These are phyloP conservation scores for Sporothrix humicola DNA, from an alignment of 2,329 filamentous ascomycete genomes.

Conservation along the genomic window DNA sequence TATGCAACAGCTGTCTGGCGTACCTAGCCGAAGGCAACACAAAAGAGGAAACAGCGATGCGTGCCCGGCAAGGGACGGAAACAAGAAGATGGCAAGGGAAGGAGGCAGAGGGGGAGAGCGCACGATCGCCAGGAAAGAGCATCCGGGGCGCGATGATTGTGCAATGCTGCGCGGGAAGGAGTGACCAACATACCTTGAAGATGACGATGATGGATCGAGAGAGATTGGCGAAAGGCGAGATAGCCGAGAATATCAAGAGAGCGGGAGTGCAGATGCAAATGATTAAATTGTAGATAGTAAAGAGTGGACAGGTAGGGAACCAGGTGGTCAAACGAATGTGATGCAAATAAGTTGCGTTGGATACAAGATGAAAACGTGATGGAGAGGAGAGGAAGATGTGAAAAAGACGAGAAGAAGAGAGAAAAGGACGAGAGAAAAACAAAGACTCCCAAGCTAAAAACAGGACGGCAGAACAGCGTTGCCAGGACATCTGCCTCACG, in stretches of 20 bases:
- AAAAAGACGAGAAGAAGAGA: too few species aligned
- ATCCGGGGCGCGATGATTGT: not conserved
- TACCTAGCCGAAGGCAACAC: conserved; percentile 24
- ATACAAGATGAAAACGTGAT: not conserved
- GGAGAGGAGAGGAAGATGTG: not conserved
- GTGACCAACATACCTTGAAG: conserved; percentile 17
- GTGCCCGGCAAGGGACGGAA: conserved; percentile 15
- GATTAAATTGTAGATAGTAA: not conserved
- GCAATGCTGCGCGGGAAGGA: not conserved
- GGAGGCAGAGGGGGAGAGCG: not conserved
- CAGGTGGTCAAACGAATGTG: conserved; percentile 21
- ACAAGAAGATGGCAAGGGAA: not conserved
- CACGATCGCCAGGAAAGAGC: conserved; percentile 8
- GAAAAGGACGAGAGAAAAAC: not conserved
- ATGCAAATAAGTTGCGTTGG: not conserved
- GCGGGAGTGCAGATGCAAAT: not conserved
- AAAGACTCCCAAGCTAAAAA: not conserved
- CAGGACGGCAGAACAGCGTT: not conserved
- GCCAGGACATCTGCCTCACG: not conserved
- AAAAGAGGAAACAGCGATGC: conserved; percentile 14
- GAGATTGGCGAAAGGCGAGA: not conserved
- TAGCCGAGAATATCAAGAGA: not conserved
- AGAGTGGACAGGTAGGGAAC: not conserved
- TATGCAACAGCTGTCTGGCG: conserved; percentile 27
- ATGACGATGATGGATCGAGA: not conserved